Conservation (phyloP, 2,329 filamentous ascomycete genomes). For the Trichoderma koningiopsis region DNA sequence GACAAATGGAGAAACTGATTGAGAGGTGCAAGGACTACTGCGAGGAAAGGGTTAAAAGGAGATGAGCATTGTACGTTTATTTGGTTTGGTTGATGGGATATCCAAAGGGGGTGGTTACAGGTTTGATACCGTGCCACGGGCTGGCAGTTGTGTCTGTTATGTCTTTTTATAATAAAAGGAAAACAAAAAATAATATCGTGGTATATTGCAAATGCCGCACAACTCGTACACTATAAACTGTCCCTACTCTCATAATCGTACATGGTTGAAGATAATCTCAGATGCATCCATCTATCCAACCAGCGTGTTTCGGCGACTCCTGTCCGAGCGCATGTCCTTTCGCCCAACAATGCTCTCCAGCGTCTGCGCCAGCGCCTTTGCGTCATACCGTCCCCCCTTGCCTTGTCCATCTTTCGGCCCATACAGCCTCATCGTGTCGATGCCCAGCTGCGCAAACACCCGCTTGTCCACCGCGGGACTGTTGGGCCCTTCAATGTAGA, state of each 20-base stretch:
- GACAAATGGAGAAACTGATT: not conserved
- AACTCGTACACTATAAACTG: not conserved
- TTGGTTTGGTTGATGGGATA: not conserved
- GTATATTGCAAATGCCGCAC: not conserved
- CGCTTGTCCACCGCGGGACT: slow-evolving; percentile 71
- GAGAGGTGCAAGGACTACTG: not conserved
- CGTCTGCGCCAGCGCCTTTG: slow-evolving; percentile 71
- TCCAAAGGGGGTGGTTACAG: slow-evolving; percentile 4
- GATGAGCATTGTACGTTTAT: not conserved
- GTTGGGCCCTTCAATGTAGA: slow-evolving; percentile 73
- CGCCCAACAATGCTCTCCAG: slow-evolving; percentile 76
- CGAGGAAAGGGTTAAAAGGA: not conserved
- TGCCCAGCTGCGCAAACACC: slow-evolving; percentile 65
- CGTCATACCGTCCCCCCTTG: slow-evolving; percentile 68
- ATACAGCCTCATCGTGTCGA: slow-evolving; percentile 77
- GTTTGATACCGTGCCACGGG: slow-evolving; percentile 20
- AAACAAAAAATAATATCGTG: slow-evolving; percentile 12
- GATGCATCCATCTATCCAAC: slow-evolving; percentile 33
- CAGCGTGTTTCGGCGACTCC: slow-evolving; percentile 50
- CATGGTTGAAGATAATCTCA: not conserved
- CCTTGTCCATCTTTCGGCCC: slow-evolving; percentile 57
- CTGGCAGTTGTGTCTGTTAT: not conserved
- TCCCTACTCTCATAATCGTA: not conserved
- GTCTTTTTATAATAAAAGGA: not conserved
- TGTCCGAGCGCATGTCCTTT: slow-evolving; percentile 41